Base-by-base conservation (phyloP, 805 yeast species). In the Saccharomycopsis fibuligera region DNA sequence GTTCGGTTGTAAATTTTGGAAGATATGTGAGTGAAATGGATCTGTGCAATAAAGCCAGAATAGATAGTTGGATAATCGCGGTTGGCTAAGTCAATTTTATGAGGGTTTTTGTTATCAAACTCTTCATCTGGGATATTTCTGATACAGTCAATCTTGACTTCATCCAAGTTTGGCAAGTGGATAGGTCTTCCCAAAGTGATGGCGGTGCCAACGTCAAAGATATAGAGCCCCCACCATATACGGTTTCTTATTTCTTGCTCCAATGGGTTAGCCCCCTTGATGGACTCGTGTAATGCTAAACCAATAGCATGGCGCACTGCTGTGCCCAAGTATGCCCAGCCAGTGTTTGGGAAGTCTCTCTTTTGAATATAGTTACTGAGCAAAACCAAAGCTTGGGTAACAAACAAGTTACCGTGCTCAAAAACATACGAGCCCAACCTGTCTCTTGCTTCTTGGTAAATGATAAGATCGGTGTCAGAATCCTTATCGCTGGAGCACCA, bases 271-370 rank as follows among this genome's bases (percentile, higher is more conserved):
- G 54, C 51, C 8, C 49, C 49, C 49, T 64, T 64, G 45, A 60
- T 58, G 22, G 47, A 41, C 19, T 53, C 56, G 31, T 53, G 57
- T 22, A 47, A 62, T 3, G 87, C 89, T 36, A 82, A 60, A 0
- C 83, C 79, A 56, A 77, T 66, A 0, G 87, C 86, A 83, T 81
- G 79, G 53, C 83, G 67, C 6, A 78, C 72, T 0, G 85, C 81
- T 16, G 79, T 64, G 10, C 88, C 87, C 31, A 79, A 64, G 54
- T 76, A 79, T 56, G 78, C 78, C 83, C 86, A 82, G 22, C 83
- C 82, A 0, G 86, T 74, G 60, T 81, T 81, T 48, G 83, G 81
- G 55, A 78, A 78, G 56, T 80, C 77, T 44, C 84, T 69, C 62
- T 79, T 79, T 58, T 78, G 85, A 9, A 78, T 74, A 62, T 81